phyloP scores from a whole-genome alignment of 257 asterid species.

The Capsicum baccatum region DNA sequence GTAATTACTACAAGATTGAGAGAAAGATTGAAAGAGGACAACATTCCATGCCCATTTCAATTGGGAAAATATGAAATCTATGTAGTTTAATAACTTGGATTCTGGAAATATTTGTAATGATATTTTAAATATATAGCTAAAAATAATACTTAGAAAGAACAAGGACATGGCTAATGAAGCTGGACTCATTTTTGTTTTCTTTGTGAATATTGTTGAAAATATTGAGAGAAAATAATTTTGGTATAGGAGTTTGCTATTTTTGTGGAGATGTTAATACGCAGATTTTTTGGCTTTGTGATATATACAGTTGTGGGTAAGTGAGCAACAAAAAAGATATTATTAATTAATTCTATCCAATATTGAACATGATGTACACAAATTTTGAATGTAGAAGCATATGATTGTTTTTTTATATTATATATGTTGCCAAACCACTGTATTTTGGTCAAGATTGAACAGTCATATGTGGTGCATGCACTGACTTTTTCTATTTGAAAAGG shows the following conservation, averaged over 20 bases:
- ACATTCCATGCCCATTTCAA: slow-evolving; percentile 35
- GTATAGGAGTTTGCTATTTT: background rate
- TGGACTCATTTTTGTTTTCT: slow-evolving; percentile 7
- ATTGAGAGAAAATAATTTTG: background rate
- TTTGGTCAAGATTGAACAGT: background rate
- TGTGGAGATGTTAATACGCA: background rate
- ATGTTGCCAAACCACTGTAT: background rate
- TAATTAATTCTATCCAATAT: background rate
- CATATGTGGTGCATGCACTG: slow-evolving; percentile 14
- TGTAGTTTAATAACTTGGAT: background rate
- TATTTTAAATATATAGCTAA: slow-evolving; percentile 18
- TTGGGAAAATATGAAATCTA: slow-evolving; percentile 5
- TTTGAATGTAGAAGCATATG: background rate
- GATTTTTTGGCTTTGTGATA: background rate
- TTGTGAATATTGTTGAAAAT: background rate
- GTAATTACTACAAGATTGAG: background rate
- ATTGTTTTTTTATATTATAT: too few relatives aligned
- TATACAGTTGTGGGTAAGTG: background rate
- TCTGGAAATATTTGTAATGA: slow-evolving; percentile 5
- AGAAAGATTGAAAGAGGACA: slow-evolving; percentile 27
- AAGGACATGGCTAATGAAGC: background rate
- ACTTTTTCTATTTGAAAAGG: background rate
- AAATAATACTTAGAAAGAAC: background rate
- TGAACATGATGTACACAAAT: background rate
- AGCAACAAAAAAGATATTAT: background rate